A percentile compares a stretch with the other conserved stretches of the same genome.
Conservation (phyloP, 2,329 filamentous ascomycete species). For the Biscogniauxia sp. region DNA sequence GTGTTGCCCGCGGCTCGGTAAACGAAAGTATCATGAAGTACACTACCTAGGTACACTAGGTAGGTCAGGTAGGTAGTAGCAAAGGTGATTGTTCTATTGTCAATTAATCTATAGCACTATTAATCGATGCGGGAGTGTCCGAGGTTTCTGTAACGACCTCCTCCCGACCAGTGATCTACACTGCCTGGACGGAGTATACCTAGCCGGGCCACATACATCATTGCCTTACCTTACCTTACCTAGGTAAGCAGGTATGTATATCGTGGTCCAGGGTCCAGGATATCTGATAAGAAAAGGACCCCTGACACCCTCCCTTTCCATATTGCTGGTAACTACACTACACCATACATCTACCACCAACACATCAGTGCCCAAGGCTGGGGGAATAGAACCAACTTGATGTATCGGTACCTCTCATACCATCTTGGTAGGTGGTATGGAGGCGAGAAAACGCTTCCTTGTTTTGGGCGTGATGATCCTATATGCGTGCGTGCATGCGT, state of each 20-base stretch:
- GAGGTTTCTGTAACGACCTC: background rate
- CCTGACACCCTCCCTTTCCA: background rate
- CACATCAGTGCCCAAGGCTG: background rate
- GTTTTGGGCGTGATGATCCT: background rate
- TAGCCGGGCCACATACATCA: too few species aligned
- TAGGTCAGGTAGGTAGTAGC: too few species aligned
- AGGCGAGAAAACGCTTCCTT: background rate
- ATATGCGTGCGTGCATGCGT: background rate
- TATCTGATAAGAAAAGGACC: background rate
- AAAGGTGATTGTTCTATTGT: background rate
- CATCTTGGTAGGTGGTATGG: background rate
- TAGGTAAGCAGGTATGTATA: background rate
- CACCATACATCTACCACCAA: background rate
- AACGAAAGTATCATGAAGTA: background rate
- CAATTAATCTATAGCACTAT: background rate
- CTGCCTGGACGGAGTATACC: too few species aligned
- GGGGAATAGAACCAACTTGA: background rate
- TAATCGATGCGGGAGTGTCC: background rate
- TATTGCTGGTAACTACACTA: background rate
- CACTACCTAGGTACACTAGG: background rate
- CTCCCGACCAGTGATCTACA: background rate
- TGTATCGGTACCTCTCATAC: background rate
- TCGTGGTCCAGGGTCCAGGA: background rate
- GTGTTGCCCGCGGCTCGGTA: background rate
- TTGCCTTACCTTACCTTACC: background rate